Conservation (phyloP, 371 early-diverging fungal genomes). For the Mortierella sp. region DNA sequence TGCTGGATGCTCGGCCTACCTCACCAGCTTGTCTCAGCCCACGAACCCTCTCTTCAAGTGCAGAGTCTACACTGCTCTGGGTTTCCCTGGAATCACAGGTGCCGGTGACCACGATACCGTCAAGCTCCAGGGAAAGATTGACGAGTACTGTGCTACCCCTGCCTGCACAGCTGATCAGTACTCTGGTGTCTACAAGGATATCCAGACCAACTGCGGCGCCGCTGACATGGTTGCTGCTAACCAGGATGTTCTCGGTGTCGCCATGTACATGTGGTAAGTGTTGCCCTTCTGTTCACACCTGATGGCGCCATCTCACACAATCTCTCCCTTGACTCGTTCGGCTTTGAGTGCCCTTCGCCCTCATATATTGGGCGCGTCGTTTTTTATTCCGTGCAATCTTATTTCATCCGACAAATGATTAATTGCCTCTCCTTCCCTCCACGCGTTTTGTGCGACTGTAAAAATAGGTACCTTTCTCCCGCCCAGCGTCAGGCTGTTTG, state of each 20-base stretch:
- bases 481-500: constrained; percentile 47
- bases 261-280: constrained; percentile 48
- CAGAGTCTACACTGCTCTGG: constrained; percentile 47
- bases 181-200: constrained; percentile 28
- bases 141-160: constrained; percentile 33
- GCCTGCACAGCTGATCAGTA: constrained; percentile 45
- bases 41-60: constrained; percentile 33
- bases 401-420: neutral
- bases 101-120: constrained; percentile 30
- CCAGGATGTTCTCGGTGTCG: constrained; percentile 28
- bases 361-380: neutral
- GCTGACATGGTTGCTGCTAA: constrained; percentile 33
- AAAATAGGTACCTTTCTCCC: constrained; percentile 42
- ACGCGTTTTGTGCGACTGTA: neutral
- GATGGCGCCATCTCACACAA: too few species aligned
- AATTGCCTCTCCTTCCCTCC: constrained; percentile 2
- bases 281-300: neutral
- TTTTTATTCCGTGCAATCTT: neutral
- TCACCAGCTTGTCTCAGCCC: constrained; percentile 9
- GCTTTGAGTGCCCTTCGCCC: too few species aligned
- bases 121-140: constrained; percentile 28
- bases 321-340: too few species aligned
- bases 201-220: constrained; percentile 41
- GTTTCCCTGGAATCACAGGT: constrained; percentile 38
- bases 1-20: constrained; percentile 27